A percentile compares a stretch with the other conserved stretches of the same genome.
phyloP scores from a whole-genome alignment of 768 basidiomycete species.

The Naematelia aurantialba region DNA sequence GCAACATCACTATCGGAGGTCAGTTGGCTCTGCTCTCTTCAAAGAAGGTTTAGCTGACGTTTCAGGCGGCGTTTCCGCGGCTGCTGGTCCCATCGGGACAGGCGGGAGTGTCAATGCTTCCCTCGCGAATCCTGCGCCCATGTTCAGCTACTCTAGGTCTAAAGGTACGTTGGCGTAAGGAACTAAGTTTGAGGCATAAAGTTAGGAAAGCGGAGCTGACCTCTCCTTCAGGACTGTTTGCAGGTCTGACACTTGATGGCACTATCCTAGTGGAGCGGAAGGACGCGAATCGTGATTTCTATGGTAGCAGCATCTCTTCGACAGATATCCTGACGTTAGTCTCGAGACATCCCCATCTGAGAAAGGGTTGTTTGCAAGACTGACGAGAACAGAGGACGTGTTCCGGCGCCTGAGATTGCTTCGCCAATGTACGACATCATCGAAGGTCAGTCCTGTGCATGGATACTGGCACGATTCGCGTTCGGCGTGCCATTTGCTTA shows the following conservation, averaged over 20 bases:
- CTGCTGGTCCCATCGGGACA: conserved; percentile 91
- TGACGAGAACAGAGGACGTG: conserved; percentile 63
- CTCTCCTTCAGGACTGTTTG: conserved; percentile 69
- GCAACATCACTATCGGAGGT: conserved; percentile 94
- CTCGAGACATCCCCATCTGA: neutral
- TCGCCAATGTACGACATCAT: conserved; percentile 90
- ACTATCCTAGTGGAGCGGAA: conserved; percentile 91
- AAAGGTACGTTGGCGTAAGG: conserved; percentile 61
- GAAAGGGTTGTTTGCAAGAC: neutral
- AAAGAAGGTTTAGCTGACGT: neutral
- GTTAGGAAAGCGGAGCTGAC: neutral
- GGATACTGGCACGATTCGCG: too few relatives aligned
- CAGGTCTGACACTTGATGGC: conserved; percentile 89
- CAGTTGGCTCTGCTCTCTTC: conserved; percentile 34
- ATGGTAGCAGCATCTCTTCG: conserved; percentile 83
- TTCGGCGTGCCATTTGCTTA: too few relatives aligned
- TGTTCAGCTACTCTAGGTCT: conserved; percentile 96
- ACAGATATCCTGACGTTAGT: conserved; percentile 68
- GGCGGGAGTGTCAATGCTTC: conserved; percentile 84
- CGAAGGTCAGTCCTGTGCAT: conserved; percentile 56
- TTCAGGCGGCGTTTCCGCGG: conserved; percentile 54
- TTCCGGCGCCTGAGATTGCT: conserved; percentile 96
- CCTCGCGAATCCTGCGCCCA: conserved; percentile 75
- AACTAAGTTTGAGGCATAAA: neutral
- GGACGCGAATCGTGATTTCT: conserved; percentile 94